phyloP scores from a whole-genome alignment of 1,284 basidiomycete genomes.

The Trichosporon ovoides region DNA sequence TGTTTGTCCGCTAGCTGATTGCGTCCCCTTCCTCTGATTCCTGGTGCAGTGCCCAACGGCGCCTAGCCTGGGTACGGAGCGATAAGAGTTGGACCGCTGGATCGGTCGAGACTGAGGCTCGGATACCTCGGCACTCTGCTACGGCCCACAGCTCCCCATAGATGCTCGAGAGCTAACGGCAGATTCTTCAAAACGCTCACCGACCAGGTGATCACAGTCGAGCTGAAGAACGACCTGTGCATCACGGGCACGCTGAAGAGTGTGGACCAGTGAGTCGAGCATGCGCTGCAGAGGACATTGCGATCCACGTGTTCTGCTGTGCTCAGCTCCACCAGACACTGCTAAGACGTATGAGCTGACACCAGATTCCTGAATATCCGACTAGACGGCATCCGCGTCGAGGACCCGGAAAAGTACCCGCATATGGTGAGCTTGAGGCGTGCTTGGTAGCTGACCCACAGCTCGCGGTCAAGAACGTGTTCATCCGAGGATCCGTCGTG shows the following conservation, averaged over 20 bases:
- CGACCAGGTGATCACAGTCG: constrained; percentile 92
- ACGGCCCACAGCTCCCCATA: too few species aligned
- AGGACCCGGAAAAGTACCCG: constrained; percentile 87
- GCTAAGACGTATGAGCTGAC: not conserved
- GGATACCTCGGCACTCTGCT: too few species aligned
- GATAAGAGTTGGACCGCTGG: too few species aligned
- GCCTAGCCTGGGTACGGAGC: too few species aligned
- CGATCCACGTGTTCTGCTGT: not conserved
- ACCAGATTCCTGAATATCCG: constrained; percentile 92
- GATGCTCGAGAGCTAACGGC: constrained; percentile 7
- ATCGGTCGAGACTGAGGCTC: too few species aligned
- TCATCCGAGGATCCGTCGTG: constrained; percentile 96
- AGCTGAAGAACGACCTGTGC: constrained; percentile 98
- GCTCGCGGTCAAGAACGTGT: constrained; percentile 99
- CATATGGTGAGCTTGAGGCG: constrained; percentile 73
- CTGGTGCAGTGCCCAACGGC: too few species aligned
- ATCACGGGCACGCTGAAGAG: constrained; percentile 95
- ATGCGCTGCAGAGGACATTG: not conserved
- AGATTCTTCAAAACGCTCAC: constrained; percentile 97
- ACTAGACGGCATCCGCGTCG: constrained; percentile 86
- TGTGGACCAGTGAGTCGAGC: constrained; percentile 94
- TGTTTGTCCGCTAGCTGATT: not conserved
- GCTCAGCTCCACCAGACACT: not conserved
- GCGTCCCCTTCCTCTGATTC: too few species aligned
- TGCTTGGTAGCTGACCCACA: constrained; percentile 42